phyloP scores from a whole-genome alignment of 2,329 filamentous ascomycete species.

The Dactylellina parvicollis region DNA sequence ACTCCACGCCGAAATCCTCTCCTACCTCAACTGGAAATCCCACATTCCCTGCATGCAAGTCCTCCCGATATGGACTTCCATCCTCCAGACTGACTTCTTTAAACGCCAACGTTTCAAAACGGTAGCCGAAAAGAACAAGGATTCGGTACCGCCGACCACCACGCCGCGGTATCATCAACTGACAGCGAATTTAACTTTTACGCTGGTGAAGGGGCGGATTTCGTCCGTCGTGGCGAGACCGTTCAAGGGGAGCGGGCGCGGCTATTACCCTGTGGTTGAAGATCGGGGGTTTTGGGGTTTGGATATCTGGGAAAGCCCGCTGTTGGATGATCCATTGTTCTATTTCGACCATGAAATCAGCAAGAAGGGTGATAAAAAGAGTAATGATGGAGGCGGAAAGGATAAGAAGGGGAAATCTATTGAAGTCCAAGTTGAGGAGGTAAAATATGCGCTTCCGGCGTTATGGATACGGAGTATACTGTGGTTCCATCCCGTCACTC shows the following conservation, averaged over 20 bases:
- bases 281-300: background rate
- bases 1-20: constrained; percentile 13
- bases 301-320: background rate
- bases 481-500: background rate
- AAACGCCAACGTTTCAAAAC: background rate
- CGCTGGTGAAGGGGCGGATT: background rate
- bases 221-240: background rate
- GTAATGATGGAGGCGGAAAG: background rate
- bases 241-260: background rate
- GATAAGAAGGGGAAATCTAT: no score
- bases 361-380: background rate
- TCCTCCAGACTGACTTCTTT: background rate
- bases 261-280: background rate
- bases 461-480: background rate
- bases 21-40: constrained; percentile 12
- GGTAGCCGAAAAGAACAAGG: background rate
- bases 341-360: background rate
- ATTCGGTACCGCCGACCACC: background rate
- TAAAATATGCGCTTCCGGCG: background rate
- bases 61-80: constrained; percentile 1
- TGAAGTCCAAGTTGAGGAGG: no score
- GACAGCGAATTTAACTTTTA: background rate
- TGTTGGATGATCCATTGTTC: background rate
- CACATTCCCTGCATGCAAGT: constrained; percentile 5
- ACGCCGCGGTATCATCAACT: background rate